phyloP scores from a whole-genome alignment of 2,329 filamentous ascomycete species.

The Reticulascus tulasneorum region DNA sequence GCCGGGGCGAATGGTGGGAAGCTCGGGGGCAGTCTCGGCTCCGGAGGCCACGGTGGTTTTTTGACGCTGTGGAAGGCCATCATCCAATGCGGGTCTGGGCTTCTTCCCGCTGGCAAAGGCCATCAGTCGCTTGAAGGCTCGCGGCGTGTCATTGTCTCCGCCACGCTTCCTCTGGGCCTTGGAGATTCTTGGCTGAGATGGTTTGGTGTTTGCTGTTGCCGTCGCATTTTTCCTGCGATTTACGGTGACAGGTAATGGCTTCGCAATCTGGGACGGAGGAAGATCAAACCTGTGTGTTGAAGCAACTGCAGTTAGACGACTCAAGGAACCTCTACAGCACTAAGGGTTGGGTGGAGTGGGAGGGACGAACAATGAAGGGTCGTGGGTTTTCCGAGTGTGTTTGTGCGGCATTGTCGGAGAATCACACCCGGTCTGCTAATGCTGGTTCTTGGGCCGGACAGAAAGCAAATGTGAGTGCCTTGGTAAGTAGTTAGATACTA shows the following conservation, averaged over 20 bases:
- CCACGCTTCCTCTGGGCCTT: constrained; percentile 43
- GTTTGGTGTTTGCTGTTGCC: constrained; percentile 16
- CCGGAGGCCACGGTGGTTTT: constrained; percentile 21
- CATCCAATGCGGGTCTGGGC: constrained; percentile 62
- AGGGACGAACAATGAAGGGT: constrained; percentile 47
- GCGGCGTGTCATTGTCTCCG: constrained; percentile 73
- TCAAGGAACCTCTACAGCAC: constrained; percentile 12
- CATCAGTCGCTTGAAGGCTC: constrained; percentile 84
- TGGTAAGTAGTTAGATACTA: no score
- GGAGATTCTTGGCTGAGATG: constrained; percentile 22
- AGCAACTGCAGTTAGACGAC: neutral
- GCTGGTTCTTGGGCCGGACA: neutral
- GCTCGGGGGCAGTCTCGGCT: constrained; percentile 21
- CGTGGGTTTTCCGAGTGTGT: constrained; percentile 65
- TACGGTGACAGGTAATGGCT: constrained; percentile 43
- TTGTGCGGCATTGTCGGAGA: constrained; percentile 74
- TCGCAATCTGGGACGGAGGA: constrained; percentile 44
- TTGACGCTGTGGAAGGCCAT: constrained; percentile 45
- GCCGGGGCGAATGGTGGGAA: constrained; percentile 73
- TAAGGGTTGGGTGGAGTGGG: neutral
- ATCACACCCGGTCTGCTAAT: neutral
- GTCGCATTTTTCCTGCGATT: constrained; percentile 6
- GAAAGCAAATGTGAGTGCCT: no score
- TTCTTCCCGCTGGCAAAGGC: constrained; percentile 62
- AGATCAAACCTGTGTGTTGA: constrained; percentile 48